Conservation (phyloP, 2,329 filamentous ascomycete species). For the Mariannaea sp. region DNA sequence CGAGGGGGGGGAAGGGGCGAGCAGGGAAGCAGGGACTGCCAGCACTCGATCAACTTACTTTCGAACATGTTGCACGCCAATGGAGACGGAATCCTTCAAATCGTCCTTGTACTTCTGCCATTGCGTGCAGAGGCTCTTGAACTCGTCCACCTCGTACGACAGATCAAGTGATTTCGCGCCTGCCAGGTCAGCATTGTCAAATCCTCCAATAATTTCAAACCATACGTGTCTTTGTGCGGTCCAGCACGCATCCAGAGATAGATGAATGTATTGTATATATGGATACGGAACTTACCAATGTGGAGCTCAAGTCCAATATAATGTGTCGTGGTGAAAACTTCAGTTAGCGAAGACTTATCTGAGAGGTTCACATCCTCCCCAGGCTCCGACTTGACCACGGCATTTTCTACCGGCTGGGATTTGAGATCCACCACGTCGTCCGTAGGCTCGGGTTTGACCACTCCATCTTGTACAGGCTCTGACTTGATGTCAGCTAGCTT, state of each 20-base stretch:
- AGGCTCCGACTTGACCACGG: conserved; percentile 46
- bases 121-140: conserved; percentile 78
- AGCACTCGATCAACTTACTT: conserved; percentile 68
- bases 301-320: conserved; percentile 88
- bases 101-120: conserved; percentile 77
- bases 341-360: conserved; percentile 33
- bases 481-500: conserved; percentile 36
- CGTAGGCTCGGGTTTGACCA: conserved; percentile 37
- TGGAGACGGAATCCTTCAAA: conserved; percentile 63
- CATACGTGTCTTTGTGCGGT: background rate
- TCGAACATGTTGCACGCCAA: conserved; percentile 82
- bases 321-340: conserved; percentile 86
- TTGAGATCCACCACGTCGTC: conserved; percentile 41
- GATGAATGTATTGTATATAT: too few species aligned
- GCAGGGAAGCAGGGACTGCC: too few species aligned
- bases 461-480: conserved; percentile 11
- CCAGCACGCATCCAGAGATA: background rate
- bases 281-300: conserved; percentile 61
- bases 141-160: conserved; percentile 81
- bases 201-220: background rate
- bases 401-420: conserved; percentile 49
- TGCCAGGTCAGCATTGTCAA: conserved; percentile 45
- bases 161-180: conserved; percentile 75
- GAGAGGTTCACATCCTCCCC: conserved; percentile 13
- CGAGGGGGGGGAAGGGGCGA: too few species aligned